Conservation (phyloP, 2,329 filamentous ascomycete species). For the Aureobasidium musti region DNA sequence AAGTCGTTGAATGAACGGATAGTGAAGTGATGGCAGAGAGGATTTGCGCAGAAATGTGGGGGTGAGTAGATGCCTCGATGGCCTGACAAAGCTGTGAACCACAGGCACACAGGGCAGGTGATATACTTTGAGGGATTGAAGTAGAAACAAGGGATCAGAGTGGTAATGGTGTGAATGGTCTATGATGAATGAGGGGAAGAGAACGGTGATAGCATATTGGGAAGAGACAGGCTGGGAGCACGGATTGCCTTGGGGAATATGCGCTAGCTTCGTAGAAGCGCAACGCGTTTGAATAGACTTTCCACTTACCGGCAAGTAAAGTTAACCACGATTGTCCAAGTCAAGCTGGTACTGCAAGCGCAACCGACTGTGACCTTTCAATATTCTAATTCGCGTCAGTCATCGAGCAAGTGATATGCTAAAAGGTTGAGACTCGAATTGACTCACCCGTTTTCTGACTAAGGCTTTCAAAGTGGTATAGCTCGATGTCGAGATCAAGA, state of each 20-base stretch:
- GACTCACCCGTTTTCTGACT: conserved; percentile 13
- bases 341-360: conserved; percentile 13
- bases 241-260: conserved; percentile 20
- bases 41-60: neutral
- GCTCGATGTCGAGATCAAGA: neutral
- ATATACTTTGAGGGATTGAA: neutral
- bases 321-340: conserved; percentile 10
- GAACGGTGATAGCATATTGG: conserved; percentile 29
- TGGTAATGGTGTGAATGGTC: neutral
- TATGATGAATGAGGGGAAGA: conserved; percentile 29
- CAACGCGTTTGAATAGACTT: conserved; percentile 25
- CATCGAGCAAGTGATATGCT: neutral
- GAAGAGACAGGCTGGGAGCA: conserved; percentile 25
- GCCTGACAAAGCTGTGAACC: neutral
- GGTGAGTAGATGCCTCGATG: neutral
- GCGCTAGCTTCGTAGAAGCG: conserved; percentile 24
- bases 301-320: conserved; percentile 29
- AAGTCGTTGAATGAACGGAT: neutral
- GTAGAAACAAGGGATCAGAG: neutral
- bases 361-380: conserved; percentile 21
- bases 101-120: conserved; percentile 7
- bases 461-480: neutral
- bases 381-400: conserved; percentile 25
- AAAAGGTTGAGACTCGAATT: conserved; percentile 3
- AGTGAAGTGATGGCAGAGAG: neutral